Evolutionary conservation across 306 rosid species (phyloP).

Genomic region (Fragaria vesca): DNA sequence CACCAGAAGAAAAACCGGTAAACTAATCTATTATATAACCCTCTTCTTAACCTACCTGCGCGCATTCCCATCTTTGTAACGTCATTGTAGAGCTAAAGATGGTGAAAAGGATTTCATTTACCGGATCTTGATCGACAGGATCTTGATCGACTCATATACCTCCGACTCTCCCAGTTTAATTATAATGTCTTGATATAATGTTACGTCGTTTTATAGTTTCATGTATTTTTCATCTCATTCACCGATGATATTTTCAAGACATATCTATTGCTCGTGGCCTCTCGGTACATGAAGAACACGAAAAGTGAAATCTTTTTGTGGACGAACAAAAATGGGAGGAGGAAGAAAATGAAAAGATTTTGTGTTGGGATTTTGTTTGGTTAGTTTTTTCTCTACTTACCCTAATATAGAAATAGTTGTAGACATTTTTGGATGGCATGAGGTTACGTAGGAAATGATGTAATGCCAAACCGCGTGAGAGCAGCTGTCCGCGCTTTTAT

Average conservation of each 20-base stretch:
- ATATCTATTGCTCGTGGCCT: no score
- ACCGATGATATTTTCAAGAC: no score
- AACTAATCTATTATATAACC: background rate
- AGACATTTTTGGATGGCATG: background rate
- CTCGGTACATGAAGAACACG: no score
- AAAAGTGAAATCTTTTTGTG: background rate
- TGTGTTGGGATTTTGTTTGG: background rate
- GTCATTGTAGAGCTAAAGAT: no score
- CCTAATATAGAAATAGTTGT: background rate
- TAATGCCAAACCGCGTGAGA: conserved; percentile 22
- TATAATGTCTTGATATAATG: no score
- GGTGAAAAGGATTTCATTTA: no score
- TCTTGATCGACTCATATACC: no score
- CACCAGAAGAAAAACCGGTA: background rate
- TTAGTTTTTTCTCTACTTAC: background rate
- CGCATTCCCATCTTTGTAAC: background rate
- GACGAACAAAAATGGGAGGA: background rate
- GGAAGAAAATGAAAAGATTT: background rate
- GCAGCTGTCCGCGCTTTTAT: conserved; percentile 28
- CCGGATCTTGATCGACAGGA: no score
- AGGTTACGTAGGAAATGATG: background rate
- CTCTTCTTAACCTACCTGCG: background rate
- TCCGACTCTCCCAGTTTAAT: no score
- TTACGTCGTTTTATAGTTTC: no score
- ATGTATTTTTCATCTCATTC: no score